Evolutionary conservation across 768 basidiomycete species (phyloP).

Genomic region (Tylopilus vinaceipallidus): DNA sequence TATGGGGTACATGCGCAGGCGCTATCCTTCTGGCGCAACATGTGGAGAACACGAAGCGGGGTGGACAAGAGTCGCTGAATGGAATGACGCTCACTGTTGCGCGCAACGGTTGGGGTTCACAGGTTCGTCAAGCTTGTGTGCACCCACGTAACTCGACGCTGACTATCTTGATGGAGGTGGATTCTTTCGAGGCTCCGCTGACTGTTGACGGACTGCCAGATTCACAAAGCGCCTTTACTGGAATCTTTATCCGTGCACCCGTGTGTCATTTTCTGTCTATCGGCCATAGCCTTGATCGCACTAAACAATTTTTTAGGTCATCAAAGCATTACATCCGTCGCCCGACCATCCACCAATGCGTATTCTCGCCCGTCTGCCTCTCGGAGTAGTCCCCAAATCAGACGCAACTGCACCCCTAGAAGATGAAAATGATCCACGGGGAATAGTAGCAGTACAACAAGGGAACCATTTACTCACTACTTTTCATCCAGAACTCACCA

Average conservation of each 20-base stretch:
- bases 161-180: conserved; percentile 48
- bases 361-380: conserved; percentile 68
- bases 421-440: conserved; percentile 53
- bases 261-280: conserved; percentile 32
- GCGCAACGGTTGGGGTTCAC: conserved; percentile 93
- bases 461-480: conserved; percentile 83
- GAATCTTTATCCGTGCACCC: conserved; percentile 93
- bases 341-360: conserved; percentile 57
- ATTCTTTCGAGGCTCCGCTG: conserved; percentile 86
- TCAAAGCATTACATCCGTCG: conserved; percentile 48
- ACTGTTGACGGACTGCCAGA: conserved; percentile 60
- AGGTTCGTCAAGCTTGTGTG: conserved; percentile 44
- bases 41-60: conserved; percentile 76
- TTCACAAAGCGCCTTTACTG: conserved; percentile 62
- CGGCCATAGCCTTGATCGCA: background rate
- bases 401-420: conserved; percentile 36
- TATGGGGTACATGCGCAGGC: conserved; percentile 97
- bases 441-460: conserved; percentile 82
- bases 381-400: conserved; percentile 43
- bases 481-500: conserved; percentile 92
- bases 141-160: background rate
- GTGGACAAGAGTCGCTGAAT: conserved; percentile 83
- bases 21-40: conserved; percentile 82
- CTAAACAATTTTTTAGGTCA: conserved; percentile 47
- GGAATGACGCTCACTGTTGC: conserved; percentile 78